Percentiles rank a stretch among this genome's conserved stretches.
These are phyloP conservation scores for Medicago lupulina DNA, from an alignment of 306 rosid species.

Conservation along the genomic window DNA sequence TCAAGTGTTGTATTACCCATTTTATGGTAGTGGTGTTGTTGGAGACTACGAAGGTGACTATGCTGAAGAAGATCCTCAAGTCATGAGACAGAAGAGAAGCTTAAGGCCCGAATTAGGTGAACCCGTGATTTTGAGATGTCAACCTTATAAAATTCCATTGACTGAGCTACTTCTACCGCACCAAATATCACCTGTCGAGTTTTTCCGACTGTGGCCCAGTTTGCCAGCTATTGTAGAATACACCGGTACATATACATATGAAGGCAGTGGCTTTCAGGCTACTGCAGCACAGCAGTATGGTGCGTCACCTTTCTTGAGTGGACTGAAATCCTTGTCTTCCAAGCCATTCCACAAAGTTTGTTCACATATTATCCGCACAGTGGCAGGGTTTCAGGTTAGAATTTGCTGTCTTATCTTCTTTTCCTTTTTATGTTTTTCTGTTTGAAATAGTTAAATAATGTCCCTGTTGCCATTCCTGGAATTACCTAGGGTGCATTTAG, in stretches of 20 bases:
- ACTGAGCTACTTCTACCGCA: conserved; percentile 94
- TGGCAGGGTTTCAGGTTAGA: conserved; percentile 95
- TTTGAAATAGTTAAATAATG: conserved; percentile 30
- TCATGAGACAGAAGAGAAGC: conserved; percentile 92
- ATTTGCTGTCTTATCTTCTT: conserved; percentile 22
- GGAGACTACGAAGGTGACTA: conserved; percentile 95
- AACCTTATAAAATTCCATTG: conserved; percentile 88
- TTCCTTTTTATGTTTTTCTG: neutral
- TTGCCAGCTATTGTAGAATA: conserved; percentile 90
- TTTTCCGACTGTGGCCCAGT: conserved; percentile 98
- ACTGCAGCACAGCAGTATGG: conserved; percentile 99
- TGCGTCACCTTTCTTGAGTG: conserved; percentile 94
- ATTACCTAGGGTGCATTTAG: neutral
- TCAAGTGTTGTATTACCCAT: conserved; percentile 96
- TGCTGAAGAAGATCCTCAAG: conserved; percentile 93
- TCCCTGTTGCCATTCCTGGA: conserved; percentile 14
- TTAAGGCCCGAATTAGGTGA: conserved; percentile 95
- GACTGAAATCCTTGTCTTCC: conserved; percentile 88
- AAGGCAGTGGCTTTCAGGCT: conserved; percentile 99
- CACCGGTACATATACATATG: conserved; percentile 95
- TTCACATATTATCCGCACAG: conserved; percentile 92
- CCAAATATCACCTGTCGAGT: conserved; percentile 93
- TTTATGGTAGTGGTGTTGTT: conserved; percentile 91
- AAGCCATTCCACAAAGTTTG: conserved; percentile 99
- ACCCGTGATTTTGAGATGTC: conserved; percentile 97